Evolutionary conservation across 805 yeast species (phyloP), one percentile per base, ranked within the genome.

Genomic region (Cyberlindnera lachancei): DNA sequence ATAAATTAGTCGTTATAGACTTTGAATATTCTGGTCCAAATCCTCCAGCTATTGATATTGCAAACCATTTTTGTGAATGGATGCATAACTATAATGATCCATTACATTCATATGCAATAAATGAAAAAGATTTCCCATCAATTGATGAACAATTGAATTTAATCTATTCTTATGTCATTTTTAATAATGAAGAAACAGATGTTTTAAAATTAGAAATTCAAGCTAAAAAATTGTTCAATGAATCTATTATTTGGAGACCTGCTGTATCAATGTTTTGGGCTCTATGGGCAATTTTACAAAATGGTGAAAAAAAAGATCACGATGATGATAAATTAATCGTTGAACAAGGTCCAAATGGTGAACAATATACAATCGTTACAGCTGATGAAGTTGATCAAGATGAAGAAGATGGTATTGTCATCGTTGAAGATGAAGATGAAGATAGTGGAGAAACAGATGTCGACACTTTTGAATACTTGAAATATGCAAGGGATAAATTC

Each of bases 31-130:
- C 95, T 0, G 96, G 96, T 1, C 77, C 94, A 9, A 92, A 88
- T 50, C 66, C 78, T 27, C 86, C 95, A 2, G 95, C 94, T 3
- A 85, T 68, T 53, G 98, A 92, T 54, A 73, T 92, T 35, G 88
- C 88, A 11, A 88, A 92, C 55, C 98, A 92, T 61, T 83, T 92
- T 45, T 72, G 83, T 42, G 98, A 90, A 61, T 90, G 98, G 98
- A 92, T 88, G 96, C 71, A 85, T 30, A 86, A 92, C 61, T 92
- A 90, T 53, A 84, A 80, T 50, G 50, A 51, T 31, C 64, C 74
- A 1, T 38, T 46, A 1, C 27, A 30, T 16, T 32, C 51, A 4
- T 73, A 80, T 53, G 70, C 58, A 35, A 61, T 82, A 23, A 29
- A 29, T n/a, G 66, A 71, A 45, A 59, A 67, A 10, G 58, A 61